Base-by-base conservation (phyloP, 805 yeast species). In the Saccharomycopsis sp. region DNA sequence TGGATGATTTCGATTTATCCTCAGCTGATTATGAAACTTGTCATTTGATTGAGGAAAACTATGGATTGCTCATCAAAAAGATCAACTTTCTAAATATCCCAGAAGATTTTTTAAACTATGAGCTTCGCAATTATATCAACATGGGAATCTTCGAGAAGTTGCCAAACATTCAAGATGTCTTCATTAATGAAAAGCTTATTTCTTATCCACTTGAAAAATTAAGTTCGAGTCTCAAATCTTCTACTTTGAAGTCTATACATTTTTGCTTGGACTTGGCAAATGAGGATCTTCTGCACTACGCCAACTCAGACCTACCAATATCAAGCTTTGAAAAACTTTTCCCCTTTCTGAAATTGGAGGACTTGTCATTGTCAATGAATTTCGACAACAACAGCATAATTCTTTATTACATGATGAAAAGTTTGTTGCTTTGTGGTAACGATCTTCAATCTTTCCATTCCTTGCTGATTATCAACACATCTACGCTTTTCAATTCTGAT, bases 311-410 rank as follows among this genome's bases (percentile, higher is more conserved):
- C 16, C 17, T 42, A 4, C 33, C 41, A 7, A 3, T 4, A 25
- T 15, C 16, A 12, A 34, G 6, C 5, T 42, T 30, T 26, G 22
- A n/a, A 13, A 12, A 16, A 16, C 29, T 42, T 16, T 42, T 42
- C 21, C 39, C 42, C 5, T 33, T 42, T 23, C 13, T n/a, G 9
- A 10, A 30, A 8, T 33, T 42, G 27, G 35, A 42, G 21, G 13
- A 21, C 2, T 19, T 42, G 17, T 26, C 38, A 9, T 20, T 42
- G n/a, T 33, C 42, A 5, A 12, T 42, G 5, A 38, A 42, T 34
- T 42, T 42, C 37, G 46, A 42, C 21, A 42, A 25, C 20, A 42
- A 42, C 27, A 42, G 46, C 20, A 15, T 37, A n/a, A 22, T 42
- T 17, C 29, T 42, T 8, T 32, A 20, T 16, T 30, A 42, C 13